Evolutionary conservation across 805 yeast species (phyloP).

Genomic region (Suhomyces sp.): DNA sequence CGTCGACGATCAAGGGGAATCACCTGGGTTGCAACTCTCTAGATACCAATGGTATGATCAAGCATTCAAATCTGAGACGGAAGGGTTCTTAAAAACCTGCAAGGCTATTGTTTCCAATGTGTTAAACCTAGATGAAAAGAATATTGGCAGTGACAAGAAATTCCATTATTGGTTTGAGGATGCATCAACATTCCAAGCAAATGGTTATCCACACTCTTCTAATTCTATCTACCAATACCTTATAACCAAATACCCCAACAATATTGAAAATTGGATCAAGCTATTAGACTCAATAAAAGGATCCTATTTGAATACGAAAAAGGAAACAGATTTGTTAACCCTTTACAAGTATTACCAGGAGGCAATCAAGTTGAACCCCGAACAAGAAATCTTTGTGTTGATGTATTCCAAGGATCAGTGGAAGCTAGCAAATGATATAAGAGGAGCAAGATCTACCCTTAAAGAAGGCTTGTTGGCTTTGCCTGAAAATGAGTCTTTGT

Average conservation of each 20-base stretch:
- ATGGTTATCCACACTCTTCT: slow-evolving; percentile 31
- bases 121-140: slow-evolving; percentile 29
- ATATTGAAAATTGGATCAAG: slow-evolving; percentile 49
- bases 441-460: slow-evolving; percentile 55
- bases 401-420: slow-evolving; percentile 75
- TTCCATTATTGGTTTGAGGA: slow-evolving; percentile 20
- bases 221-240: slow-evolving; percentile 49
- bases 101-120: slow-evolving; percentile 51
- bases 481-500: slow-evolving; percentile 52
- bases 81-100: slow-evolving; percentile 47
- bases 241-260: slow-evolving; percentile 47
- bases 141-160: slow-evolving; percentile 15
- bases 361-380: slow-evolving; percentile 52
- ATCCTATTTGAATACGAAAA: slow-evolving; percentile 20
- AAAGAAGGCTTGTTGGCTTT: slow-evolving; percentile 43
- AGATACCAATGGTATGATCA: slow-evolving; percentile 51
- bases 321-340: slow-evolving; percentile 10
- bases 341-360: slow-evolving; percentile 46
- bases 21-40: no score
- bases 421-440: slow-evolving; percentile 46
- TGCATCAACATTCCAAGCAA: slow-evolving; percentile 21
- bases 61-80: slow-evolving; percentile 54
- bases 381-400: slow-evolving; percentile 51
- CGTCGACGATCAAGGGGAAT: no score
- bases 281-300: slow-evolving; percentile 35